These are phyloP conservation scores for Sonneratia caseolaris DNA, from an alignment of 345 rosid species.

Conservation along the genomic window DNA sequence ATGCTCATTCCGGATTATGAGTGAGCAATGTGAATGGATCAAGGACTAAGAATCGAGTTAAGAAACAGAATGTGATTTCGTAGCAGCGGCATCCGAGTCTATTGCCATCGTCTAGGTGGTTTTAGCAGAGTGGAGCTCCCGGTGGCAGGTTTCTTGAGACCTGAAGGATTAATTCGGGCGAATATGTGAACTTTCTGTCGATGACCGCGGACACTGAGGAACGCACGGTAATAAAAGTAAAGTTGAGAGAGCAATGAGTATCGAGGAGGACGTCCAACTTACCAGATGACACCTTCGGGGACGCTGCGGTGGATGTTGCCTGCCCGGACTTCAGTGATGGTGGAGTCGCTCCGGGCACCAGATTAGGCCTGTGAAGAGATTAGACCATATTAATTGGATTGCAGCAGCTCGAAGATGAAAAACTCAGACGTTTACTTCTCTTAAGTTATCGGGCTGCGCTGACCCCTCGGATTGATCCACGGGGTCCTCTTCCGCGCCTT, in stretches of 20 bases:
- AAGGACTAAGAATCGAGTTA: constrained; percentile 2
- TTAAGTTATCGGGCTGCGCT: constrained; percentile 17
- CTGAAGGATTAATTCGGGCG: constrained; percentile 16
- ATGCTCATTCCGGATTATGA: background rate
- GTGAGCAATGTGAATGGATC: background rate
- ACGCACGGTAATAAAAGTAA: background rate
- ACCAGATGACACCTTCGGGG: constrained; percentile 20
- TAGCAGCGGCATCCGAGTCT: constrained; percentile 5
- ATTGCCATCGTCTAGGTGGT: constrained; percentile 40
- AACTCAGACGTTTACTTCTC: constrained; percentile 29
- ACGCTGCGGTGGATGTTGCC: constrained; percentile 11
- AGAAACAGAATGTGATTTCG: no score
- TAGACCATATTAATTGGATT: no score
- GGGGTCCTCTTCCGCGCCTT: background rate
- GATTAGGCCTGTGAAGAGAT: constrained; percentile 19
- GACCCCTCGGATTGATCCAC: constrained; percentile 18
- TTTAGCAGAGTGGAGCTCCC: constrained; percentile 21
- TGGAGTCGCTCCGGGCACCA: constrained; percentile 12
- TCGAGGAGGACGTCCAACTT: background rate
- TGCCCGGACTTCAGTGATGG: constrained; percentile 22
- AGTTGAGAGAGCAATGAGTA: background rate
- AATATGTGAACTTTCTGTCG: background rate
- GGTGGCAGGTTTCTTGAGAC: constrained; percentile 24
- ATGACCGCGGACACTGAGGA: background rate
- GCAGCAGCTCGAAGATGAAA: no score